phyloP scores from a whole-genome alignment of 768 basidiomycete genomes.

The Chlorophyllum brunneum region DNA sequence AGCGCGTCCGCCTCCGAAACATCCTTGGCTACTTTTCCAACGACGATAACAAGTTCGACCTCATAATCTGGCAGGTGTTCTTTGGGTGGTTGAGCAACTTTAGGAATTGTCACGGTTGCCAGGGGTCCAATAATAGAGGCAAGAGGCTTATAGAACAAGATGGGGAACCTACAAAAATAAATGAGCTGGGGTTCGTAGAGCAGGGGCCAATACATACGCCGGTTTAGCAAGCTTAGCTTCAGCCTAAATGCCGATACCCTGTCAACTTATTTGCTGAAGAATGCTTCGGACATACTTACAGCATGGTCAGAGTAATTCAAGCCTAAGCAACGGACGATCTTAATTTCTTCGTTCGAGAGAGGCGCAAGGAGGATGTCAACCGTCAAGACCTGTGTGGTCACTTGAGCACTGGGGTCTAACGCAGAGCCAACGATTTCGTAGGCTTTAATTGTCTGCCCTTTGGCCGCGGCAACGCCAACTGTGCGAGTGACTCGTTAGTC shows the following conservation, averaged over 20 bases:
- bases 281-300: slow-evolving; percentile 29
- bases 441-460: slow-evolving; percentile 56
- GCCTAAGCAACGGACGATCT: slow-evolving; percentile 71
- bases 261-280: neutral
- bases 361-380: slow-evolving; percentile 70
- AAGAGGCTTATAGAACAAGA: slow-evolving; percentile 78
- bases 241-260: slow-evolving; percentile 35
- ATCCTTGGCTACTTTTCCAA: slow-evolving; percentile 77
- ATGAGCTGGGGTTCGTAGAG: neutral
- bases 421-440: slow-evolving; percentile 71
- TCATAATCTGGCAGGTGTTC: slow-evolving; percentile 80
- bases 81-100: slow-evolving; percentile 62
- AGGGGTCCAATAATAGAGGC: slow-evolving; percentile 68
- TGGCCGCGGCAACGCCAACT: slow-evolving; percentile 60
- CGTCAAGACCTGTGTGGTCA: slow-evolving; percentile 61
- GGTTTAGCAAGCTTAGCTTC: slow-evolving; percentile 66
- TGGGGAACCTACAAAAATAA: slow-evolving; percentile 46
- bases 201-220: slow-evolving; percentile 48
- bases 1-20: slow-evolving; percentile 78
- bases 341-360: slow-evolving; percentile 61
- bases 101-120: slow-evolving; percentile 62
- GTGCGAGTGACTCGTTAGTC: neutral
- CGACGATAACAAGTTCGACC: slow-evolving; percentile 76
- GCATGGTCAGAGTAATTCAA: slow-evolving; percentile 87
- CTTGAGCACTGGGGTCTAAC: slow-evolving; percentile 60